Evolutionary conservation across 768 basidiomycete genomes (phyloP).

Genomic region (Piloderma croceum): DNA sequence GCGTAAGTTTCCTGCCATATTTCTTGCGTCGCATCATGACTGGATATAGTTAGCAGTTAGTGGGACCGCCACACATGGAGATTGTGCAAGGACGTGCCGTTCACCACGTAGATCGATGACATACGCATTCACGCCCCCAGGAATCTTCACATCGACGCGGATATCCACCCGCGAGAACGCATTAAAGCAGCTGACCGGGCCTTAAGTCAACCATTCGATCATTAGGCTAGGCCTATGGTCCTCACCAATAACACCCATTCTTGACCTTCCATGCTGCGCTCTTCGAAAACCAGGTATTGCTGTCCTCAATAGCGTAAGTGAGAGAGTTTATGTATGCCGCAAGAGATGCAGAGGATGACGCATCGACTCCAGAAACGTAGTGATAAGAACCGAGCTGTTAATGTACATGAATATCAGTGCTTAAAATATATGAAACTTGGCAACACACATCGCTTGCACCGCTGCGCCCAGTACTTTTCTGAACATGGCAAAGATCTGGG

Average conservation of each 20-base stretch:
- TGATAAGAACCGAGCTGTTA: slow-evolving; percentile 90
- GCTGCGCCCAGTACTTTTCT: slow-evolving; percentile 81
- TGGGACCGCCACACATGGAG: not conserved
- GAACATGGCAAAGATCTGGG: slow-evolving; percentile 92
- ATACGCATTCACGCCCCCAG: slow-evolving; percentile 93
- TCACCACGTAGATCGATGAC: slow-evolving; percentile 93
- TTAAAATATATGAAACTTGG: slow-evolving; percentile 2
- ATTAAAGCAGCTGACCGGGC: slow-evolving; percentile 76
- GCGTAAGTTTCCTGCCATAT: slow-evolving; percentile 98
- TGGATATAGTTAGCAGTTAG: slow-evolving; percentile 20
- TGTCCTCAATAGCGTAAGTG: slow-evolving; percentile 92
- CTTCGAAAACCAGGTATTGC: slow-evolving; percentile 87
- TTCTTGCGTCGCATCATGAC: slow-evolving; percentile 85
- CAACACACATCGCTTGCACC: slow-evolving; percentile 79
- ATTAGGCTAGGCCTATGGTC: too few relatives aligned
- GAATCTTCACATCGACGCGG: slow-evolving; percentile 96
- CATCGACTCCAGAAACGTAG: slow-evolving; percentile 97
- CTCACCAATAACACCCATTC: slow-evolving; percentile 89
- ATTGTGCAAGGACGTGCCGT: slow-evolving; percentile 50
- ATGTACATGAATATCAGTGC: slow-evolving; percentile 4
- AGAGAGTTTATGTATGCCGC: slow-evolving; percentile 98
- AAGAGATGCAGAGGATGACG: slow-evolving; percentile 93
- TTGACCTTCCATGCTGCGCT: slow-evolving; percentile 83
- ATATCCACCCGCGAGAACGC: slow-evolving; percentile 97
- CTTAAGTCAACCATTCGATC: too few relatives aligned